Conservation (phyloP, 2,329 filamentous ascomycete genomes). For the Cladobotryum protrusum region DNA sequence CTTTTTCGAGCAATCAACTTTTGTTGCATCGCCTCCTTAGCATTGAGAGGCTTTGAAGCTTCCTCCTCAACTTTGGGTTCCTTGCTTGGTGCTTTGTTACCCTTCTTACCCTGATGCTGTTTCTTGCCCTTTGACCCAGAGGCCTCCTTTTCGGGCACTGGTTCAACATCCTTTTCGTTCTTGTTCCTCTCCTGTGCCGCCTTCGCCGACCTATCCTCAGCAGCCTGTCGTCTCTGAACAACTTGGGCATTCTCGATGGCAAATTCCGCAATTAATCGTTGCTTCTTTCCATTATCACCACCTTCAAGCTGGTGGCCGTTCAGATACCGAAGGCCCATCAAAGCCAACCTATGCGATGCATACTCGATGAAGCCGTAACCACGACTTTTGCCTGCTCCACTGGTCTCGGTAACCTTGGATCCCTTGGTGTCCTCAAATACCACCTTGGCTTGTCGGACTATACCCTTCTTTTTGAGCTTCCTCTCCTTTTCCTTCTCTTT, state of each 20-base stretch:
- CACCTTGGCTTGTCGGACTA: conserved; percentile 90
- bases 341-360: conserved; percentile 81
- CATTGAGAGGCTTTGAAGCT: conserved; percentile 28
- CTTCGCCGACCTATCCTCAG: conserved; percentile 30
- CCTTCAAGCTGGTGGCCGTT: conserved; percentile 66
- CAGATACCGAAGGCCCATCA: conserved; percentile 91
- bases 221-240: conserved; percentile 60
- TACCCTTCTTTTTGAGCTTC: conserved; percentile 73
- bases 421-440: conserved; percentile 87
- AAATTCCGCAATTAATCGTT: conserved; percentile 90
- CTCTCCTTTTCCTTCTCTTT: conserved; percentile 72
- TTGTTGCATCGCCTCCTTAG: conserved; percentile 46
- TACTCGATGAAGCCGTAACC: conserved; percentile 99
- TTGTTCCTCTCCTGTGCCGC: conserved; percentile 19
- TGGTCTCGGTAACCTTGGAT: conserved; percentile 71
- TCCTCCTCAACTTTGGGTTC: conserved; percentile 18
- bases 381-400: conserved; percentile 73
- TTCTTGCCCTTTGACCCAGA: conserved; percentile 24
- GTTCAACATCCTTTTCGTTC: conserved; percentile 3
- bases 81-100: conserved; percentile 16
- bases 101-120: conserved; percentile 5
- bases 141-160: conserved; percentile 21
- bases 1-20: conserved; percentile 83
- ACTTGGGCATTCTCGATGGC: conserved; percentile 98
- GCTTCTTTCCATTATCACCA: conserved; percentile 66